Percentiles rank a stretch among this genome's conserved stretches.
Evolutionary conservation across 2,329 filamentous ascomycete genomes (phyloP).

Genomic region (Penicillium sp.): DNA sequence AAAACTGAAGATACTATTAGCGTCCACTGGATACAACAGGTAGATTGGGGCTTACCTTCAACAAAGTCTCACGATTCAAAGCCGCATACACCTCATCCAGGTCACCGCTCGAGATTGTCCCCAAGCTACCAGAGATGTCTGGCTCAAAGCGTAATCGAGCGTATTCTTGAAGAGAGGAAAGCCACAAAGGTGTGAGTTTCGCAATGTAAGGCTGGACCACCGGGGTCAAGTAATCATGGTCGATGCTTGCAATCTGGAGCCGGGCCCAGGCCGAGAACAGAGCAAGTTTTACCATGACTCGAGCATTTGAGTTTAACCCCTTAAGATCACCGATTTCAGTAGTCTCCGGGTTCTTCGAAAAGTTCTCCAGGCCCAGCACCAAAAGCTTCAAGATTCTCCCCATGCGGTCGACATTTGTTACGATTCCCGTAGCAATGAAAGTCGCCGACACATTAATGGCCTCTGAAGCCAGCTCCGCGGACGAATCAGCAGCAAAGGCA

Average conservation of each 20-base stretch:
- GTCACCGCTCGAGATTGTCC: slow-evolving; percentile 72
- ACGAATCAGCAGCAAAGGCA: slow-evolving; percentile 90
- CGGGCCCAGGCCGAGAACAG: slow-evolving; percentile 97
- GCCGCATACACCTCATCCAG: slow-evolving; percentile 91
- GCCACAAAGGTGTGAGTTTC: slow-evolving; percentile 82
- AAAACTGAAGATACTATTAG: slow-evolving; percentile 51
- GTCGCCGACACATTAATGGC: slow-evolving; percentile 96
- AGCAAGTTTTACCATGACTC: slow-evolving; percentile 97
- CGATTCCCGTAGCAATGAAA: slow-evolving; percentile 93
- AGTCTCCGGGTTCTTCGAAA: slow-evolving; percentile 69
- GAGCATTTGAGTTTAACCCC: slow-evolving; percentile 86
- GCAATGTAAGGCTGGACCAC: slow-evolving; percentile 86
- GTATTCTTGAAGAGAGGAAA: slow-evolving; percentile 86
- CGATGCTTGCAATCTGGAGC: slow-evolving; percentile 84
- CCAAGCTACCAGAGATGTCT: slow-evolving; percentile 84
- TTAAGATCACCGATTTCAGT: slow-evolving; percentile 87
- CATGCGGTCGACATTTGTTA: slow-evolving; percentile 97
- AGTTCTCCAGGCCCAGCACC: slow-evolving; percentile 82
- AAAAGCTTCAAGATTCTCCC: slow-evolving; percentile 91
- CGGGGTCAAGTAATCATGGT: slow-evolving; percentile 79
- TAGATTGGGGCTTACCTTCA: slow-evolving; percentile 47
- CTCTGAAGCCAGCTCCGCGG: slow-evolving; percentile 86
- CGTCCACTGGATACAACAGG: neutral
- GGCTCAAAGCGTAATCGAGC: slow-evolving; percentile 89
- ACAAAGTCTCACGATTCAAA: slow-evolving; percentile 81